These are phyloP conservation scores for Hyaloscypha finlandica DNA, from an alignment of 495 filamentous ascomycete genomes.

Conservation along the genomic window DNA sequence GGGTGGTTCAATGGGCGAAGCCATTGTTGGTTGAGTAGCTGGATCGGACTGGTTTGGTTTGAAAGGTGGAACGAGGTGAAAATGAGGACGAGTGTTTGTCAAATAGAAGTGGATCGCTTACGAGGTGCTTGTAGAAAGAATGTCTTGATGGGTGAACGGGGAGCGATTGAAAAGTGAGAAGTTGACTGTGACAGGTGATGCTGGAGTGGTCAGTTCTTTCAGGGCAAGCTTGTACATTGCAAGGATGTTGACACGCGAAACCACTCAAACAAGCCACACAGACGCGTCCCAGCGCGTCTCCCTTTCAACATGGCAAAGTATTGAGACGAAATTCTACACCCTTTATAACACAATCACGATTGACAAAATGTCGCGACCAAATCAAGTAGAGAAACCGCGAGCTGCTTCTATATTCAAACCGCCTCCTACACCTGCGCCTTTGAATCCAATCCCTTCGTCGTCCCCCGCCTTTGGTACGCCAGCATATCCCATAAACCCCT, in stretches of 20 bases:
- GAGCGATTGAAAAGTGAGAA: neutral
- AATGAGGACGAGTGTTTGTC: neutral
- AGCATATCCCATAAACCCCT: slow-evolving; percentile 67
- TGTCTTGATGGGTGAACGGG: neutral
- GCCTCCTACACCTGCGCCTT: slow-evolving; percentile 34
- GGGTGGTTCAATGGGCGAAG: slow-evolving; percentile 29
- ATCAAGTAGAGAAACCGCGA: slow-evolving; percentile 27
- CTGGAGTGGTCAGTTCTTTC: neutral
- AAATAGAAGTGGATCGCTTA: neutral
- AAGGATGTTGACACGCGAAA: neutral
- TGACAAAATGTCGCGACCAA: slow-evolving; percentile 25
- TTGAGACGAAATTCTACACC: neutral
- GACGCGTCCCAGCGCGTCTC: neutral
- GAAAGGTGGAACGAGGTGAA: neutral
- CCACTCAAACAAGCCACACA: neutral
- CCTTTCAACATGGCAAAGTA: neutral
- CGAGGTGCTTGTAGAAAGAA: neutral
- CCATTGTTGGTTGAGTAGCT: slow-evolving; percentile 19
- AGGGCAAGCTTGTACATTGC: neutral
- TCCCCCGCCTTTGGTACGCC: slow-evolving; percentile 89
- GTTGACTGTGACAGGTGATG: slow-evolving; percentile 1
- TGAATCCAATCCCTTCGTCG: slow-evolving; percentile 69
- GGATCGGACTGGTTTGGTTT: slow-evolving; percentile 9
- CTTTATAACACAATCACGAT: neutral
- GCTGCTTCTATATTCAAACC: slow-evolving; percentile 31